Conservation (phyloP, 371 early-diverging fungal species). For the Zychaea mexicana region DNA sequence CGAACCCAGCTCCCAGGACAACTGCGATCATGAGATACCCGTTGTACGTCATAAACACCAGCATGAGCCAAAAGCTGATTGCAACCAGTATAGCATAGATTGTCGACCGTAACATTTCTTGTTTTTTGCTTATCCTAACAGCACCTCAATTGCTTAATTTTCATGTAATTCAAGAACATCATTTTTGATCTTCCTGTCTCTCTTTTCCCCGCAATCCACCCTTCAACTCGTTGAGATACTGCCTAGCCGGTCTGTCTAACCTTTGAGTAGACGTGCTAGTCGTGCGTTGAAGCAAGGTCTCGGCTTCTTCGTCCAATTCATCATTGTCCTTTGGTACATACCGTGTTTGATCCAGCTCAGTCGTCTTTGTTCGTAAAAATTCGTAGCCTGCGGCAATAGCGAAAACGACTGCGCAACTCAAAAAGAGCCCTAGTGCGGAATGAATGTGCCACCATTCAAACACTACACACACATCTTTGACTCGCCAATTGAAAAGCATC, state of each 20-base stretch:
- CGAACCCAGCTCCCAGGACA: conserved; percentile 72
- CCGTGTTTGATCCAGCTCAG: conserved; percentile 49
- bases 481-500: conserved; percentile 85
- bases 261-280: background rate
- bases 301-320: background rate
- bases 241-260: background rate
- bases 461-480: conserved; percentile 74
- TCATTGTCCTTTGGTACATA: conserved; percentile 7
- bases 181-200: no score
- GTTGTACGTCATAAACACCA: conserved; percentile 90
- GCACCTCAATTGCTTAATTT: no score
- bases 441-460: conserved; percentile 78
- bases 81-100: conserved; percentile 69
- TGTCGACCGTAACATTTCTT: conserved; percentile 57
- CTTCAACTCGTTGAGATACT: no score
- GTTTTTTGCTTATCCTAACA: conserved; percentile 34
- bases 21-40: conserved; percentile 75
- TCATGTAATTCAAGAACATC: no score
- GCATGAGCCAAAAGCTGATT: conserved; percentile 79
- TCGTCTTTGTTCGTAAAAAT: conserved; percentile 51
- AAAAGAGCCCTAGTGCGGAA: conserved; percentile 43
- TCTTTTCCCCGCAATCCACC: no score
- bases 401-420: conserved; percentile 63
- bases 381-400: conserved; percentile 68
- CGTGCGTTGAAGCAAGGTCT: background rate